phyloP scores from a whole-genome alignment of 768 basidiomycete genomes.

The Leccinum pellstonianum region DNA sequence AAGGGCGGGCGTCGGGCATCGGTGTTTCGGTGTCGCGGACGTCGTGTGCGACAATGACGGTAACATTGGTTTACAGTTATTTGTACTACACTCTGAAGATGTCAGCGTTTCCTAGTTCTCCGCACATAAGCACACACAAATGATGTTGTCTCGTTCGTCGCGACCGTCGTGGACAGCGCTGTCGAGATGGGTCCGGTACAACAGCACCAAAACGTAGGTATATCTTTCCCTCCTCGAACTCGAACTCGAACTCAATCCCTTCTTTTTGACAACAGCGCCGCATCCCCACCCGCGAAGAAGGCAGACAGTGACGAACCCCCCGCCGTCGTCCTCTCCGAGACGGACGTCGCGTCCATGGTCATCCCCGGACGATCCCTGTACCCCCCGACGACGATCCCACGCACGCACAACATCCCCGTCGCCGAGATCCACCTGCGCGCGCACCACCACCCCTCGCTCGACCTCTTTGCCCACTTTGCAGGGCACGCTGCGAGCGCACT shows the following conservation, averaged over 20 bases:
- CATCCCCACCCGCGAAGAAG: neutral
- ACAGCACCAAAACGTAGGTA: neutral
- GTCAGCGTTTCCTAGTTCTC: no score
- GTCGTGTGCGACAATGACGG: slow-evolving; percentile 12
- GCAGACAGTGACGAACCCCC: slow-evolving; percentile 1
- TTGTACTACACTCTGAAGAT: neutral
- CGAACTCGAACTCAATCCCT: neutral
- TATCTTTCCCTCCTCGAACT: neutral
- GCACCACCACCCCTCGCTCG: slow-evolving; percentile 62
- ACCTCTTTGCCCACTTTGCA: slow-evolving; percentile 82
- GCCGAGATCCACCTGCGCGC: slow-evolving; percentile 84
- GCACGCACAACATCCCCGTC: slow-evolving; percentile 69
- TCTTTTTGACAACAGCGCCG: slow-evolving; percentile 1
- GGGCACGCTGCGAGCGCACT: slow-evolving; percentile 82
- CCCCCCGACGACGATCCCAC: slow-evolving; percentile 54
- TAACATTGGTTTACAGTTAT: no score
- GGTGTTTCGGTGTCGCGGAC: slow-evolving; percentile 6
- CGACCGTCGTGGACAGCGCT: neutral
- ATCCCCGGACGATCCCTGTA: slow-evolving; percentile 62
- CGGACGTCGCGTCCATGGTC: slow-evolving; percentile 49
- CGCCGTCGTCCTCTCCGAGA: slow-evolving; percentile 33
- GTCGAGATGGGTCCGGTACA: slow-evolving; percentile 12
- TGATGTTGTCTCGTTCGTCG: neutral
- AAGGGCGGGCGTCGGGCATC: slow-evolving; percentile 2
- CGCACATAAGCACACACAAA: neutral